Base-by-base conservation (phyloP, 805 yeast genomes). In the Schwanniomyces yamadae region DNA sequence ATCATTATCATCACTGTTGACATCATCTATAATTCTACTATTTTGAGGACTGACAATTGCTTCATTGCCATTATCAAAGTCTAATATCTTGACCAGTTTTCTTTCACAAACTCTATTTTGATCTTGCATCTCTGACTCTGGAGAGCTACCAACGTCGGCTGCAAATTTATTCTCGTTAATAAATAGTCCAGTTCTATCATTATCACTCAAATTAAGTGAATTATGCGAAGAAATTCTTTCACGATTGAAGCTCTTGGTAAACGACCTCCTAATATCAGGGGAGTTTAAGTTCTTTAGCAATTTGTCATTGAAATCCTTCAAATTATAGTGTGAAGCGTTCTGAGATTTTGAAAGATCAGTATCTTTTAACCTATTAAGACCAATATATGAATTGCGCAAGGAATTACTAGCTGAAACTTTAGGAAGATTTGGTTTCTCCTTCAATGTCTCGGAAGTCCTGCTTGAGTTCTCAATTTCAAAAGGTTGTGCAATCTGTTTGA, bases 301-400 rank as follows among this genome's bases (percentile, higher is more conserved):
- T 8, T 41, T 43, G 23, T 30, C 34, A 15, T 25, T 33, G 30
- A 31, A 39, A 3, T 48, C 56, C 12, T 49, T 47, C 27, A 56
- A 42, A 31, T 57, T 50, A 25, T 40, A 33, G 14, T 41, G 39
- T 3, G 61, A 50, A 23, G 37, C 44, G 24, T 42, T 50, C 16
- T 27, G 45, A 1, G 57, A 50, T 13, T 50, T 45, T 4, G 48
- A 39, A 21, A 54, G 36, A 21, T 49, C 39, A 19, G 50, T 49
- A 13, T 63, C 69, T 39, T 66, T 67, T 24, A 66, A 45, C 21
- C 69, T 37, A 40, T 63, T 66, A 37, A 68, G 53, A 1, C 71
- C 72, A 36, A 66, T 55, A 31, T 49, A 61, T 1, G 72, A 66
- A 43, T 51, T 63, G n/a, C 53, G 46, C n/a, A 55, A 38, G 5